A percentile compares a stretch with the other conserved stretches of the same genome.
phyloP scores from a whole-genome alignment of 257 asterid species.

The Perilla frutescens region DNA sequence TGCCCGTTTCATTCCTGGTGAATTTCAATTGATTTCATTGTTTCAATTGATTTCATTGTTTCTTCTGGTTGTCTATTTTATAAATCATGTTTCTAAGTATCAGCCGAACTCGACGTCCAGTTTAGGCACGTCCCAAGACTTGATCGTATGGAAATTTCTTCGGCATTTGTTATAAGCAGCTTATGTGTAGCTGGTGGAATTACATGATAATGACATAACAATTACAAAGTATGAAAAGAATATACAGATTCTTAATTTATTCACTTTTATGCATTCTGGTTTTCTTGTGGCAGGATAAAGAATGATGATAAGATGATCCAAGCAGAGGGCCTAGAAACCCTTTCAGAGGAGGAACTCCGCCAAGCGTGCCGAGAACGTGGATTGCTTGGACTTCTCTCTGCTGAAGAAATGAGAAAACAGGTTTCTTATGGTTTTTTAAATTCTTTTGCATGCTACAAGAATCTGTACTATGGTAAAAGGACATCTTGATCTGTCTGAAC shows the following conservation, averaged over 20 bases:
- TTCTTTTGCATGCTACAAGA: slow-evolving; percentile 27
- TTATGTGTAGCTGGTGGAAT: slow-evolving; percentile 1
- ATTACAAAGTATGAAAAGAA: slow-evolving; percentile 15
- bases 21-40: background rate
- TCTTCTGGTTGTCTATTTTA: background rate
- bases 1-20: background rate
- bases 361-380: slow-evolving; percentile 99
- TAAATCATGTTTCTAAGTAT: slow-evolving; percentile 1
- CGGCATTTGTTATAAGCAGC: slow-evolving; percentile 3
- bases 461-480: slow-evolving; percentile 13
- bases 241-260: slow-evolving; percentile 21
- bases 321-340: slow-evolving; percentile 90
- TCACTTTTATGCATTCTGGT: slow-evolving; percentile 6
- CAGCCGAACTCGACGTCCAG: background rate
- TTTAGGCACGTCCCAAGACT: background rate
- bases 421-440: slow-evolving; percentile 40
- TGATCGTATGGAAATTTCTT: slow-evolving; percentile 11
- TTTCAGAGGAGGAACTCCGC: slow-evolving; percentile 96
- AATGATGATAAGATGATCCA: slow-evolving; percentile 86
- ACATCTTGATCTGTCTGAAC: slow-evolving; percentile 18
- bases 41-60: background rate
- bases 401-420: slow-evolving; percentile 96
- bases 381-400: slow-evolving; percentile 84
- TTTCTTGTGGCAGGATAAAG: slow-evolving; percentile 68
- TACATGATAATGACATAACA: slow-evolving; percentile 3